Conservation (phyloP, 108 stramenopile species). For the Cyclotella sp. region DNA sequence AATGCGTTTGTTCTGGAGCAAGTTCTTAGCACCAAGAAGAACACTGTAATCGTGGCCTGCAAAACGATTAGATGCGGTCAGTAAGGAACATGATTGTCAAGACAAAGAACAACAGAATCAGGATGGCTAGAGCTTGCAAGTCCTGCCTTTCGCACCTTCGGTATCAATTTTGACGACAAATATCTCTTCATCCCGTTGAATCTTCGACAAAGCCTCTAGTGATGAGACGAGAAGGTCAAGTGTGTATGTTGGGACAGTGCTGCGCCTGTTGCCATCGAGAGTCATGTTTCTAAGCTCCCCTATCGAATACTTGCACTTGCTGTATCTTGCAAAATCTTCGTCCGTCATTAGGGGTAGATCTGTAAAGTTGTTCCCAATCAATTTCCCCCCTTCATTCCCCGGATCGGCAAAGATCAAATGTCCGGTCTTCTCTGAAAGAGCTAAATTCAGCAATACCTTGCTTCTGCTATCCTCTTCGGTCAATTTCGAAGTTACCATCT, state of each 20-base stretch:
- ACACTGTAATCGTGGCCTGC: constrained; percentile 10
- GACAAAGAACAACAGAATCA: background rate
- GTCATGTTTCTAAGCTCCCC: constrained; percentile 9
- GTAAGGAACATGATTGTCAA: background rate
- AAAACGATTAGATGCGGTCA: no score
- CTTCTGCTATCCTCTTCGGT: background rate
- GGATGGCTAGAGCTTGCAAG: background rate
- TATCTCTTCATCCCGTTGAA: constrained; percentile 9
- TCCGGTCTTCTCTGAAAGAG: constrained; percentile 12
- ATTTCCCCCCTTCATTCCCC: constrained; percentile 12
- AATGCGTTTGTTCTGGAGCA: constrained; percentile 10
- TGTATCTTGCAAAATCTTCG: constrained; percentile 1
- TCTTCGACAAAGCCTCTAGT: constrained; percentile 1
- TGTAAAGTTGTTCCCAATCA: constrained; percentile 5
- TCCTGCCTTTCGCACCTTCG: constrained; percentile 8
- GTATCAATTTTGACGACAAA: constrained; percentile 24
- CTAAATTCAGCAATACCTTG: constrained; percentile 11
- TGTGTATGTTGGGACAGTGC: constrained; percentile 13
- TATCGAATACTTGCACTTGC: background rate
- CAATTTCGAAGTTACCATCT: background rate
- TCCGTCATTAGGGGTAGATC: background rate
- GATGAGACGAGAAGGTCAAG: constrained; percentile 10
- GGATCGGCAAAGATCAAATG: constrained; percentile 15
- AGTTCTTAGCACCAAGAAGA: constrained; percentile 5
- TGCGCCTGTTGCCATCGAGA: background rate